phyloP scores from a whole-genome alignment of 164 flowering plant species.

The Nymphaea thermarum region DNA sequence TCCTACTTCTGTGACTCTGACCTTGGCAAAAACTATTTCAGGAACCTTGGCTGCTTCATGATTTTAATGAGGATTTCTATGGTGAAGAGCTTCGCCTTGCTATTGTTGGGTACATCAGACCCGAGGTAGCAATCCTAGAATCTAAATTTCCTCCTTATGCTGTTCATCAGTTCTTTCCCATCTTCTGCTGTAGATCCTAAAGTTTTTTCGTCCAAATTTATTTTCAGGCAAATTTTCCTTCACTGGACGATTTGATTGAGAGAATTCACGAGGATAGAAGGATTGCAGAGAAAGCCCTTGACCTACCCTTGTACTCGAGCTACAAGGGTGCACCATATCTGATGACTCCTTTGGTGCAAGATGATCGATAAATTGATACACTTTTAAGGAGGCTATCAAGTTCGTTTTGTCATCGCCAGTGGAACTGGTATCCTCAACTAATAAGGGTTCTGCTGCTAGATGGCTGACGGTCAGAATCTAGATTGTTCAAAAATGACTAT shows the following conservation, averaged over 20 bases:
- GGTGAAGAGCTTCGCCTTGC: slow-evolving; percentile 76
- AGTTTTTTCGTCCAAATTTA: background rate
- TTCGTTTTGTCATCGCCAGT: too few species aligned
- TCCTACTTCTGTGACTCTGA: too few species aligned
- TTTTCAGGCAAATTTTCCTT: slow-evolving; percentile 63
- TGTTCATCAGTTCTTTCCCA: background rate
- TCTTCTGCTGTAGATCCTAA: background rate
- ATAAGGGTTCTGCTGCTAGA: too few species aligned
- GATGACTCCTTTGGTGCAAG: slow-evolving; percentile 10
- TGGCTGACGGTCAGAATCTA: too few species aligned
- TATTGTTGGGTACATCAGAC: slow-evolving; percentile 80
- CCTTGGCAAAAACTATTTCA: slow-evolving; percentile 10
- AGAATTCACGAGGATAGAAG: slow-evolving; percentile 67
- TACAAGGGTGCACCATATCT: slow-evolving; percentile 48
- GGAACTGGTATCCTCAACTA: too few species aligned
- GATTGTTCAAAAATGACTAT: too few species aligned
- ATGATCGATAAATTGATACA: background rate
- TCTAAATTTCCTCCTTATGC: background rate
- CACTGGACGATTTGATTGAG: slow-evolving; percentile 56
- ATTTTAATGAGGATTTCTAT: slow-evolving; percentile 80
- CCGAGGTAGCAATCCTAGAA: slow-evolving; percentile 47
- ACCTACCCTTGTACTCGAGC: slow-evolving; percentile 51
- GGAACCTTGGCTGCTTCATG: slow-evolving; percentile 99
- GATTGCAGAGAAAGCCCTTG: slow-evolving; percentile 77
- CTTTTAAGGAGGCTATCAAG: too few species aligned